These are phyloP conservation scores for Galerina marginata DNA, from an alignment of 768 basidiomycete species.

Conservation along the genomic window DNA sequence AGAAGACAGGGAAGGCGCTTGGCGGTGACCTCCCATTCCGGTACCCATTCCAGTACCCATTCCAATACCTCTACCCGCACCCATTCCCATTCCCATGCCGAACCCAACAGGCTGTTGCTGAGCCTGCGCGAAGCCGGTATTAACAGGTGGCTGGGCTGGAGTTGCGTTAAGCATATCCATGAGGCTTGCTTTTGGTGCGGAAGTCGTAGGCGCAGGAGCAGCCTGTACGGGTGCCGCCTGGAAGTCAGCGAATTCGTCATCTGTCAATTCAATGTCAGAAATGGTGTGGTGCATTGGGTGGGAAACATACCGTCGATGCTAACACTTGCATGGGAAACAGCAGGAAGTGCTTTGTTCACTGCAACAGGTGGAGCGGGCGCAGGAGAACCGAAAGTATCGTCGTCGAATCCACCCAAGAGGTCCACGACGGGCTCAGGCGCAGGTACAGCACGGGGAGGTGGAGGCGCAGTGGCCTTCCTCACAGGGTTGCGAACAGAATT, in stretches of 20 bases:
- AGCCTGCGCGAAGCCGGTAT: slow-evolving; percentile 33
- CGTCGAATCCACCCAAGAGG: slow-evolving; percentile 81
- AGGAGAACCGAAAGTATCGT: slow-evolving; percentile 53
- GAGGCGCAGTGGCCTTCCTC: slow-evolving; percentile 43
- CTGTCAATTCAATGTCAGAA: slow-evolving; percentile 34
- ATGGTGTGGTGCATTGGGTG: background rate
- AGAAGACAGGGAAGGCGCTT: slow-evolving; percentile 40
- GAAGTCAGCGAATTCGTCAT: slow-evolving; percentile 90
- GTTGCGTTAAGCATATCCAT: slow-evolving; percentile 54
- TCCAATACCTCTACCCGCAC: slow-evolving; percentile 10
- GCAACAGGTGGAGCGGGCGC: slow-evolving; percentile 38
- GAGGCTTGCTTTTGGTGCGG: slow-evolving; percentile 41
- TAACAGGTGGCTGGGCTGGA: slow-evolving; percentile 36
- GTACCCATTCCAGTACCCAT: slow-evolving; percentile 30
- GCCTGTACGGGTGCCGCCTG: slow-evolving; percentile 68
- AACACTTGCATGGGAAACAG: slow-evolving; percentile 39
- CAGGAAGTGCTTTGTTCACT: slow-evolving; percentile 62
- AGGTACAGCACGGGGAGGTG: slow-evolving; percentile 26
- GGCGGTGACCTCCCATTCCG: slow-evolving; percentile 39
- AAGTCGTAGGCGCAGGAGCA: slow-evolving; percentile 39
- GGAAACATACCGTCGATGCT: slow-evolving; percentile 47
- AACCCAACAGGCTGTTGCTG: slow-evolving; percentile 31
- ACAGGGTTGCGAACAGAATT: slow-evolving; percentile 41
- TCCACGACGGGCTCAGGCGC: slow-evolving; percentile 62
- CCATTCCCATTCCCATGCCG: slow-evolving; percentile 18